These are phyloP conservation scores for Leishmania guyanensis DNA, from an alignment of 208 protist genomes.

Conservation along the genomic window DNA sequence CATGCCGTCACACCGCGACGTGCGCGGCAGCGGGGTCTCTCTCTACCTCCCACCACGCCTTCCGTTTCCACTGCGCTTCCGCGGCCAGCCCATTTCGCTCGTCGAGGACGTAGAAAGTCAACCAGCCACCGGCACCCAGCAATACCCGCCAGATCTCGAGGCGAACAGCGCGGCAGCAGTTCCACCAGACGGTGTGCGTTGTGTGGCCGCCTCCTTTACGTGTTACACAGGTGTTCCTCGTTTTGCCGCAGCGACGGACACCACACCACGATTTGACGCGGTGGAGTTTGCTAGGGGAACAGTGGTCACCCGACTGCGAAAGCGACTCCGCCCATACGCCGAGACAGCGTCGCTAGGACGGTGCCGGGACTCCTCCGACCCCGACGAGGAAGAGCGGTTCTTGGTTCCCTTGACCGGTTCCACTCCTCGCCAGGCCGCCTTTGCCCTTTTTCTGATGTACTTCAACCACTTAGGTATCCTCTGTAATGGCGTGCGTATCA, in stretches of 20 bases:
- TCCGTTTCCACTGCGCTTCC: slow-evolving; percentile 42
- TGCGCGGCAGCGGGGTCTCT: not conserved
- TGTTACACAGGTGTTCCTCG: slow-evolving; percentile 31
- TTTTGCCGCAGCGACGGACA: not conserved
- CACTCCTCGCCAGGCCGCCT: slow-evolving; percentile 20
- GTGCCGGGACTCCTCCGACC: not conserved
- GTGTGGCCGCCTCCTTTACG: slow-evolving; percentile 25
- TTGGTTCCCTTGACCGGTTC: slow-evolving; percentile 4
- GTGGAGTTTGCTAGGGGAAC: not conserved
- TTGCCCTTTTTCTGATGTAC: slow-evolving; percentile 23
- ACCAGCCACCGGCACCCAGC: not conserved
- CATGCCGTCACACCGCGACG: not conserved
- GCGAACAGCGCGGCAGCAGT: not conserved
- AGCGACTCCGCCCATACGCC: slow-evolving; percentile 19
- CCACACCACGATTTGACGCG: not conserved
- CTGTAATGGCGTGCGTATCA: slow-evolving; percentile 22
- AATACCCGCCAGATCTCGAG: slow-evolving; percentile 2
- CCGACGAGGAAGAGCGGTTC: slow-evolving; percentile 10
- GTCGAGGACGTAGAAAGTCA: not conserved
- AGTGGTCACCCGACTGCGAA: slow-evolving; percentile 10
- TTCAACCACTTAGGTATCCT: slow-evolving; percentile 33
- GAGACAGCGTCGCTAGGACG: not conserved
- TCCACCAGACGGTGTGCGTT: slow-evolving; percentile 9
- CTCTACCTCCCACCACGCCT: slow-evolving; percentile 28
- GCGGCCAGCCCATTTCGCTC: slow-evolving; percentile 22